Conservation (phyloP, 139 green algal species). For the Chlamydomonas schloesseri region DNA sequence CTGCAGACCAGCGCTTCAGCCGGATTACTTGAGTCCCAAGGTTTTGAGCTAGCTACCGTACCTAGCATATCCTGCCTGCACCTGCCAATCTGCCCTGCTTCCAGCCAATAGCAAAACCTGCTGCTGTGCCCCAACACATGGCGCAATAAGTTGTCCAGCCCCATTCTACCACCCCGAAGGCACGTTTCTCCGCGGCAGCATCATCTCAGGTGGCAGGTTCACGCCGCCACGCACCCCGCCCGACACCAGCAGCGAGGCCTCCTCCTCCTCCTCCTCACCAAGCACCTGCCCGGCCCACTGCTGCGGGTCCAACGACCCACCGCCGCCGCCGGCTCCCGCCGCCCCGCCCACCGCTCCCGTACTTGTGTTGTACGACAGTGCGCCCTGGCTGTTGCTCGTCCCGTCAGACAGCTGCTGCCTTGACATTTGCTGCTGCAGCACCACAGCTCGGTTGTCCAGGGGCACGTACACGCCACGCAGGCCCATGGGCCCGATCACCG, state of each 20-base stretch:
- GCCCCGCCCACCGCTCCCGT: no score
- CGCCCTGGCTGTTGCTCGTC: no score
- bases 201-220: background rate
- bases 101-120: no score
- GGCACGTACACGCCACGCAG: conserved; percentile 38
- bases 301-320: background rate
- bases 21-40: no score
- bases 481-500: background rate
- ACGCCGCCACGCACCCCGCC: background rate
- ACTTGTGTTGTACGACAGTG: background rate
- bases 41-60: no score
- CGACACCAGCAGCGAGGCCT: background rate
- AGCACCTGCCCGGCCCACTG: background rate
- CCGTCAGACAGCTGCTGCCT: background rate
- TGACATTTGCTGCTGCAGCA: background rate
- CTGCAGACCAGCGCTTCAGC: no score
- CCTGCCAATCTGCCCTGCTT: no score
- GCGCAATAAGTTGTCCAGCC: no score
- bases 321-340: no score
- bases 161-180: conserved; percentile 19
- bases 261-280: background rate
- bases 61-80: no score
- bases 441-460: background rate
- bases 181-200: conserved; percentile 16
- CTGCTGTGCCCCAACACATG: no score